Evolutionary conservation across 768 basidiomycete genomes (phyloP), one percentile per base, ranked within the genome.

Genomic region (Fistulinella prunicolor): DNA sequence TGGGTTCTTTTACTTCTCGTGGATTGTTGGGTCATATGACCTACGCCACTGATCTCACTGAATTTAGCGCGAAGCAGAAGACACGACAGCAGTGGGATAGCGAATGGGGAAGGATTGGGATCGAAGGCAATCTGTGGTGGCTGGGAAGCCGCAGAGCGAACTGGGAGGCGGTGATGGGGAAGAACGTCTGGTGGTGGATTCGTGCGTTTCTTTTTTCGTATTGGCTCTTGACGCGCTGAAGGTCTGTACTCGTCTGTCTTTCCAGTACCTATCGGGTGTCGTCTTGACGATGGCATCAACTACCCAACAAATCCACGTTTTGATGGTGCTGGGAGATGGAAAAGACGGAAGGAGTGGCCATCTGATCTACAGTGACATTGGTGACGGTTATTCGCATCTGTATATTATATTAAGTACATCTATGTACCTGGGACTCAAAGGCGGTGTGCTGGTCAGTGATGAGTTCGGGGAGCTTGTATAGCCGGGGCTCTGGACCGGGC

Each of bases 41-140:
- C 9, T 40, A 7, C 16, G 14, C 29, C 16, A 17, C 30, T 32
- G 34, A 47, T 24, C 44, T 28, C 13, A 59, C 29, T 19, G 36
- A 17, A 16, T 16, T 37, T 41, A 86, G 85, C 20, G 77, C 70
- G 3, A 85, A 78, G 52, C 69, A 68, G 28, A 65, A 60, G 28
- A 77, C 73, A 16, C 62, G 59, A 36, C 65, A 60, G 29, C 65
- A 73, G 37, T 94, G 89, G 85, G 81, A 91, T 54, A 67, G 69
- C 21, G 92, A 94, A 58, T 97, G 89, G 88, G 94, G 94, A 0
- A 67, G 73, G 23, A 71, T 88, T 1, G 72, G 75, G 7, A 79
- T 73, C 24, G 94, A 94, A 60, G 92, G 87, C 0, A 84, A 93
- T 61, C 66, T 94, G 7, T 97, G 94, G 94, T 90, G 86, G 83